A percentile compares a stretch with the other conserved stretches of the same genome.
phyloP scores from a whole-genome alignment of 495 filamentous ascomycete species.

The Penicillium ucsense region DNA sequence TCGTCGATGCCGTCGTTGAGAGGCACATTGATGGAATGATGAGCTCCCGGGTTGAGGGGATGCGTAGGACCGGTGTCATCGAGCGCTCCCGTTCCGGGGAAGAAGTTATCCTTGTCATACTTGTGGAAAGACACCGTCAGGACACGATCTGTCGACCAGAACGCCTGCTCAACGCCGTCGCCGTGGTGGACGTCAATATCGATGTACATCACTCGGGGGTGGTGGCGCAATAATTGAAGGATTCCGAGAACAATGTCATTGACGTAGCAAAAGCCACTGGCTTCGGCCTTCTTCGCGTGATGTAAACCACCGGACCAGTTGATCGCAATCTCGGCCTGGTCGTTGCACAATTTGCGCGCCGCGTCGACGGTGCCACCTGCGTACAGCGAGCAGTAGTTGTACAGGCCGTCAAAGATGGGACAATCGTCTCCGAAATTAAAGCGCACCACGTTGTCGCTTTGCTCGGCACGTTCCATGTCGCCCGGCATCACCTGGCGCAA shows the following conservation, averaged over 20 bases:
- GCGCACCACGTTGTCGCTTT: constrained; percentile 30
- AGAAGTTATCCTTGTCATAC: constrained; percentile 75
- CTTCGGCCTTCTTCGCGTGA: constrained; percentile 90
- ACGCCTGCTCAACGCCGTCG: constrained; percentile 94
- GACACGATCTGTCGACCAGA: constrained; percentile 92
- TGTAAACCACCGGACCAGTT: constrained; percentile 99
- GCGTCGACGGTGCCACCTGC: constrained; percentile 85
- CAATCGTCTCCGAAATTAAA: constrained; percentile 94
- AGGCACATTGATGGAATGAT: constrained; percentile 58
- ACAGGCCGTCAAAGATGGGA: constrained; percentile 91
- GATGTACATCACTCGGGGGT: constrained; percentile 90
- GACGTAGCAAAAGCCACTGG: constrained; percentile 94
- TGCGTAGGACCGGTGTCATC: constrained; percentile 50
- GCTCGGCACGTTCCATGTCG: constrained; percentile 37
- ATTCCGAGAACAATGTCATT: constrained; percentile 98
- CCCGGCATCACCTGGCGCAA: constrained; percentile 40
- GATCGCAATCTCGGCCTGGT: constrained; percentile 89
- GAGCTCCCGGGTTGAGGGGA: constrained; percentile 51
- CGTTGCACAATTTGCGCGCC: constrained; percentile 74
- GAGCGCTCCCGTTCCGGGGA: constrained; percentile 56
- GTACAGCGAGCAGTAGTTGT: constrained; percentile 90
- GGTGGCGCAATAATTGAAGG: constrained; percentile 75
- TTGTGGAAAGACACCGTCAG: constrained; percentile 97
- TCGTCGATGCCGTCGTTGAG: constrained; percentile 82
- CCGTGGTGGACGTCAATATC: constrained; percentile 98